These are phyloP conservation scores for Hyaloscypha finlandica DNA, from an alignment of 495 filamentous ascomycete species.

Conservation along the genomic window DNA sequence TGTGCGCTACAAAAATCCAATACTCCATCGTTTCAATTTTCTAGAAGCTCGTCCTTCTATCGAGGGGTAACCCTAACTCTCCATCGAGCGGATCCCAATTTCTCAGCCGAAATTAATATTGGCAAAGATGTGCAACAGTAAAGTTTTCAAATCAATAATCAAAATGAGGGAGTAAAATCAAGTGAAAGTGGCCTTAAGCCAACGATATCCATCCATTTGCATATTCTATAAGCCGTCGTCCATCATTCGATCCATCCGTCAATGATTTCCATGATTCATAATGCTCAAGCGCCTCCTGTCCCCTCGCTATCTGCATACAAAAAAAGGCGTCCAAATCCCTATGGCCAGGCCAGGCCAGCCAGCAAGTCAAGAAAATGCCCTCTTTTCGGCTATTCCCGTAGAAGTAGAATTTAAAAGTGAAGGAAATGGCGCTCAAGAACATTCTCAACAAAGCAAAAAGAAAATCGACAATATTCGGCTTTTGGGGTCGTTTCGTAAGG, in stretches of 20 bases:
- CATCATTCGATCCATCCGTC: neutral
- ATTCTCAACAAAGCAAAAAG: slow-evolving; percentile 5
- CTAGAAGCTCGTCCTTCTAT: neutral
- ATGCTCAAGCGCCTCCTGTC: neutral
- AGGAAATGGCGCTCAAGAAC: slow-evolving; percentile 17
- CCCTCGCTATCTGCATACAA: neutral
- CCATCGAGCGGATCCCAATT: neutral
- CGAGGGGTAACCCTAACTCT: neutral
- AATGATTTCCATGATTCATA: neutral
- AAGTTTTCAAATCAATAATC: neutral
- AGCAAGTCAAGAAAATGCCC: neutral
- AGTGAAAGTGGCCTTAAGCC: slow-evolving; percentile 1
- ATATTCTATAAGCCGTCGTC: neutral
- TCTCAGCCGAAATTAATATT: neutral
- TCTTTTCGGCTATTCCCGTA: neutral
- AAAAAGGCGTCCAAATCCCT: neutral
- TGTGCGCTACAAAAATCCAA: too few relatives aligned
- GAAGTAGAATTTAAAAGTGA: neutral
- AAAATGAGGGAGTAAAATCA: neutral
- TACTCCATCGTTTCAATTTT: neutral
- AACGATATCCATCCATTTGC: slow-evolving; percentile 6
- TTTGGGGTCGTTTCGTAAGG: neutral
- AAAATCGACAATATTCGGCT: neutral
- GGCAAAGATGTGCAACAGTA: neutral
- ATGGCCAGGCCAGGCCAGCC: too few relatives aligned